These are phyloP conservation scores for Parathielavia appendiculata DNA, from an alignment of 495 filamentous ascomycete species.

Conservation along the genomic window DNA sequence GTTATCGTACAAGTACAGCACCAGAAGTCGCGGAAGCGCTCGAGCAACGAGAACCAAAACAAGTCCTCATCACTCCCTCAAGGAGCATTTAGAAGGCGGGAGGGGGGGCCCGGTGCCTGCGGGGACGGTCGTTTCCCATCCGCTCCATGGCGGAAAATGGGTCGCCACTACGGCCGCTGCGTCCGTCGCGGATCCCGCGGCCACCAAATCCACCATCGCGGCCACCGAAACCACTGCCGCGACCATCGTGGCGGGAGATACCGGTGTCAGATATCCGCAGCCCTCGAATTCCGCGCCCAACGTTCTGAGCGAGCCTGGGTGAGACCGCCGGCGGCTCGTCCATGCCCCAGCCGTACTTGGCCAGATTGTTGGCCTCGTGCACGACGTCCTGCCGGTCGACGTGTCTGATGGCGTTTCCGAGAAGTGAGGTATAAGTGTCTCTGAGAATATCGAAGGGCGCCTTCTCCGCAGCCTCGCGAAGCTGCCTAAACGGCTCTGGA, in stretches of 20 bases:
- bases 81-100: not conserved
- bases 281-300: conserved; percentile 40
- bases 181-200: conserved; percentile 15
- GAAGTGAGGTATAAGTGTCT: conserved; percentile 39
- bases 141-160: conserved; percentile 16
- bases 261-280: conserved; percentile 37
- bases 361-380: conserved; percentile 56
- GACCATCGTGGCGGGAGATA: not conserved
- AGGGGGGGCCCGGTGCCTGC: not conserved
- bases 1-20: conserved; percentile 5
- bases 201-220: conserved; percentile 15
- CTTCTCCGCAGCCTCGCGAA: conserved; percentile 33
- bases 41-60: not conserved
- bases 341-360: conserved; percentile 58
- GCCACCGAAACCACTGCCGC: conserved; percentile 8
- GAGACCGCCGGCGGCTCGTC: conserved; percentile 50
- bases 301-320: conserved; percentile 37
- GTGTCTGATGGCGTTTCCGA: conserved; percentile 45
- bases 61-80: not conserved
- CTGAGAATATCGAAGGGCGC: conserved; percentile 31
- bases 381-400: conserved; percentile 40
- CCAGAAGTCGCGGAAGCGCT: not conserved
- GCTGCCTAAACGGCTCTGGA: conserved; percentile 35
- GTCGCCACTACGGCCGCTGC: not conserved
- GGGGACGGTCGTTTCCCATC: not conserved